A percentile compares a stretch with the other conserved stretches of the same genome.
Conservation (phyloP, 768 basidiomycete species). For the Trametes meyenii region DNA sequence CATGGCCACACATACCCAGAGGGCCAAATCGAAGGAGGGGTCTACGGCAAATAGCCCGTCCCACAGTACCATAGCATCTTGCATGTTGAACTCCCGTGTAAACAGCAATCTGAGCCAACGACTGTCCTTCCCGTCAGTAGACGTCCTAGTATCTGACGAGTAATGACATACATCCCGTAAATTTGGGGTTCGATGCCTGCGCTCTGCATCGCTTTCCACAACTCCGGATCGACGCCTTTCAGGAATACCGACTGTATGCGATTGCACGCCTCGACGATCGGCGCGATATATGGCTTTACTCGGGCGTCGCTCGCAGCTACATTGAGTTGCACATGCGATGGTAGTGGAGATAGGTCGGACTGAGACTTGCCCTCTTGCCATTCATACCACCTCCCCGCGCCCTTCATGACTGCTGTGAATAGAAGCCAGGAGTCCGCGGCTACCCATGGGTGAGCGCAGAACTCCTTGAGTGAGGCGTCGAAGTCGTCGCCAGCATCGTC, state of each 20-base stretch:
- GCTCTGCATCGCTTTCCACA: conserved; percentile 75
- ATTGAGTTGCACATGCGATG: conserved; percentile 49
- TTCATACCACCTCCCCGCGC: conserved; percentile 73
- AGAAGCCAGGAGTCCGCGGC: conserved; percentile 89
- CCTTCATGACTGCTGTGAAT: conserved; percentile 79
- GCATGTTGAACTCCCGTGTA: conserved; percentile 86
- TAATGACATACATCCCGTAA: conserved; percentile 82
- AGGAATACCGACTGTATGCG: conserved; percentile 75
- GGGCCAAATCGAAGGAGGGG: conserved; percentile 72
- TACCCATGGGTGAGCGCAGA: conserved; percentile 70
- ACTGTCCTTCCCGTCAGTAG: conserved; percentile 41
- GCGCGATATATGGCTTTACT: conserved; percentile 72
- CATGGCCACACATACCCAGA: conserved; percentile 94
- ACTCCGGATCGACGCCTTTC: conserved; percentile 74
- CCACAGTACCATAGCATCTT: conserved; percentile 88
- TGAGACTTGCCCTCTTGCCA: conserved; percentile 40
- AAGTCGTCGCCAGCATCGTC: conserved; percentile 34
- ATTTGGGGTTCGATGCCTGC: conserved; percentile 94
- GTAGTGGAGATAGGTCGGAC: conserved; percentile 39
- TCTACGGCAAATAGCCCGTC: conserved; percentile 93
- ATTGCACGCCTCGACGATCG: conserved; percentile 84
- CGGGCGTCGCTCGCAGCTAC: conserved; percentile 47
- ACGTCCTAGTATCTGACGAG: background rate
- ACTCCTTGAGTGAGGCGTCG: conserved; percentile 50
- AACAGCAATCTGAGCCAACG: conserved; percentile 95